Evolutionary conservation across 208 protist genomes (phyloP).

Genomic region (Leishmania turanica): DNA sequence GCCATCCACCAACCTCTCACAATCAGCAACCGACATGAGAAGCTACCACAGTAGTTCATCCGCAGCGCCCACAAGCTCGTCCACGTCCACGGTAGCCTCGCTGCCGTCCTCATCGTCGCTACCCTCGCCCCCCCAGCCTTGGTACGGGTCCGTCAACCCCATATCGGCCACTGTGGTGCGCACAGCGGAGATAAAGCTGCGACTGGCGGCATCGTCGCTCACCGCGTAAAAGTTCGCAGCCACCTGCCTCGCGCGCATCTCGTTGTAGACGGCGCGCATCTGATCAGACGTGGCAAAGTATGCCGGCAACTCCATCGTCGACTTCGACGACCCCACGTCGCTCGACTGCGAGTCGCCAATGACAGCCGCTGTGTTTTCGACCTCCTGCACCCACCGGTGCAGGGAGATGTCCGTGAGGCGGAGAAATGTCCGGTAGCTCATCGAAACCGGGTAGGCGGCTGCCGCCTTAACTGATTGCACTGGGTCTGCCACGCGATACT

Average conservation of each 20-base stretch:
- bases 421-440: conserved; percentile 72
- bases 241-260: conserved; percentile 16
- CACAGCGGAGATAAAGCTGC: conserved; percentile 40
- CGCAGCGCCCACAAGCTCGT: conserved; percentile 25
- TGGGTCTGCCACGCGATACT: conserved; percentile 40
- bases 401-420: conserved; percentile 77
- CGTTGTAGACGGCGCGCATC: conserved; percentile 15
- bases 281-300: conserved; percentile 23
- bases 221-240: conserved; percentile 20
- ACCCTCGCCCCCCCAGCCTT: conserved; percentile 28
- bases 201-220: neutral
- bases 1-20: neutral
- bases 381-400: conserved; percentile 29
- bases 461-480: conserved; percentile 13
- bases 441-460: conserved; percentile 43
- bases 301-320: conserved; percentile 22
- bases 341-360: neutral
- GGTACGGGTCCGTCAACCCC: conserved; percentile 57
- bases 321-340: neutral
- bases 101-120: conserved; percentile 21
- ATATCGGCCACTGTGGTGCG: conserved; percentile 45
- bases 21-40: neutral
- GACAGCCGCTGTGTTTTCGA: neutral
- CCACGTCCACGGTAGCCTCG: conserved; percentile 25
- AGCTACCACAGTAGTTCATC: conserved; percentile 43